These are phyloP conservation scores for Venturia effusa DNA, from an alignment of 2,329 filamentous ascomycete species.

Conservation along the genomic window DNA sequence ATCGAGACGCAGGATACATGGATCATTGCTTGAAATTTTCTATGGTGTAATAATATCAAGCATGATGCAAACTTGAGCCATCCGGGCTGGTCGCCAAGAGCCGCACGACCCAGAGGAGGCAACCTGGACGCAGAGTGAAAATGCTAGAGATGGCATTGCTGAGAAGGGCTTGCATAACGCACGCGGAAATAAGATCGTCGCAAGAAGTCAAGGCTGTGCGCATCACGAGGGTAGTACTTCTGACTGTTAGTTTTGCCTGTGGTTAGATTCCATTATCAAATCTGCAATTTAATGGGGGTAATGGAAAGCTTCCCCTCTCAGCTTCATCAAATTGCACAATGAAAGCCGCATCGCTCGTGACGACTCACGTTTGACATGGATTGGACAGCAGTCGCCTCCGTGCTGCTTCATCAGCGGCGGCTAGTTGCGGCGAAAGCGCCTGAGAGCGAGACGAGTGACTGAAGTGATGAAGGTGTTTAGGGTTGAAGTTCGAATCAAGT, in stretches of 20 bases:
- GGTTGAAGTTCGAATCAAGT: background rate
- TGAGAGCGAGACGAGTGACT: background rate
- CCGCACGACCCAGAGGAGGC: background rate
- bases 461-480: background rate
- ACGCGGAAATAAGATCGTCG: background rate
- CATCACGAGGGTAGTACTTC: conserved; percentile 4
- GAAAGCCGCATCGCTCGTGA: background rate
- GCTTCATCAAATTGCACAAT: background rate
- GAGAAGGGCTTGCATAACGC: background rate
- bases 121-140: background rate
- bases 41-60: conserved; percentile 4
- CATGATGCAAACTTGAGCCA: conserved; percentile 6
- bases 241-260: conserved; percentile 1
- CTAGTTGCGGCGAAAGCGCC: background rate
- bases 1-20: background rate
- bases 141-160: background rate
- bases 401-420: background rate
- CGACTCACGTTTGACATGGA: background rate
- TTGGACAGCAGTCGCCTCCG: background rate
- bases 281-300: background rate
- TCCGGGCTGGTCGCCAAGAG: background rate
- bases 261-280: conserved; percentile 2
- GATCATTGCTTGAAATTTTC: background rate
- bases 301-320: background rate
- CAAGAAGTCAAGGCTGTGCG: background rate